Evolutionary conservation across 768 basidiomycete species (phyloP), one percentile per base, ranked within the genome.

Genomic region (Auriculariales sp.): DNA sequence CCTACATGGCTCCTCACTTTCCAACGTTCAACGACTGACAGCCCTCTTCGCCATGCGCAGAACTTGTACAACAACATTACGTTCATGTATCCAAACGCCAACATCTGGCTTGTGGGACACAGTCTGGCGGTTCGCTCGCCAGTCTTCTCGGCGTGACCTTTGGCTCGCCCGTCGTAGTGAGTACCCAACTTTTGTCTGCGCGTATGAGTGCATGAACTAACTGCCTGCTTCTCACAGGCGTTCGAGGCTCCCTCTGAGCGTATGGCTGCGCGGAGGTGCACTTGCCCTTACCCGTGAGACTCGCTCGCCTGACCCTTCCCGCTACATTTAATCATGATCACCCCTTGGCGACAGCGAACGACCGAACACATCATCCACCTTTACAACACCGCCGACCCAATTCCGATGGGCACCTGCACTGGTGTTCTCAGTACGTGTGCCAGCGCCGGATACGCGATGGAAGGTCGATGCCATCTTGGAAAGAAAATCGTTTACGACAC

Each of bases 1-100:
- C n/a, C n/a, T n/a, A n/a, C n/a, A n/a, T n/a, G n/a, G n/a, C n/a
- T n/a, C n/a, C n/a, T n/a, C n/a, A n/a, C n/a, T n/a, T n/a, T n/a
- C n/a, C n/a, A n/a, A n/a, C n/a, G n/a, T n/a, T n/a, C n/a, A n/a
- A n/a, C n/a, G n/a, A n/a, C n/a, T n/a, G n/a, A n/a, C n/a, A n/a
- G n/a, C n/a, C n/a, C n/a, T n/a, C n/a, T n/a, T n/a, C n/a, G n/a
- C n/a, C n/a, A n/a, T 48, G 28, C 35, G 28, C 63, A 93, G 90
- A 84, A 93, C 66, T 64, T 98, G 49, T 98, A 91, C 68, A 91
- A 92, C 71, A 95, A 97, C 68, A 59, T 97, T 50, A 81, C 89
- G 4, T 87, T 83, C 60, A 79, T 94, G 75, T 98, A 94, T 62
- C 93, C 93, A 7, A 68, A 84, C 53, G 74, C 92, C 35, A 82